phyloP scores from a whole-genome alignment of 208 protist species.

The Herpetomonas samuelpessoai region DNA sequence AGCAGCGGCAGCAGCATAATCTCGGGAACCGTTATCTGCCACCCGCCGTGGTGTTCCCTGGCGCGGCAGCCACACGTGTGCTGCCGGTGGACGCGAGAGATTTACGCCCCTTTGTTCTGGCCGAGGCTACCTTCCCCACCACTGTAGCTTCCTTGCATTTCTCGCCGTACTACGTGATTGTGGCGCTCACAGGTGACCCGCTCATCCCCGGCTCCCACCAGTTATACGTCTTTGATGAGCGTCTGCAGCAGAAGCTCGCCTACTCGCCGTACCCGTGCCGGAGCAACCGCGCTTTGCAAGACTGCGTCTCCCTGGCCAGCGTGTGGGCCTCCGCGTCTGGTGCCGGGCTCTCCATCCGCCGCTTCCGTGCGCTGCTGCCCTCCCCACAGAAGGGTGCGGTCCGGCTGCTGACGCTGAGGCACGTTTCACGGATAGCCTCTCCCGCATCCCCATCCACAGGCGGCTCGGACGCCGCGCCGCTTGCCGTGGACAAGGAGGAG shows the following conservation, averaged over 20 bases:
- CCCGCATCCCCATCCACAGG: neutral
- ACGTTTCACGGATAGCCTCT: neutral
- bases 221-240: conserved; percentile 31
- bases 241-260: conserved; percentile 16
- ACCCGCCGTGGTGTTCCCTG: neutral
- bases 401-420: conserved; percentile 36
- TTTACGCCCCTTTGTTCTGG: conserved; percentile 11
- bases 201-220: conserved; percentile 19
- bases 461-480: no score
- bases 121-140: conserved; percentile 17
- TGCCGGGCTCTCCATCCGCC: conserved; percentile 19
- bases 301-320: conserved; percentile 37
- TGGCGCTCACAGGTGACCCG: conserved; percentile 24
- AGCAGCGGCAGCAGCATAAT: no score
- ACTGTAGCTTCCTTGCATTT: conserved; percentile 23
- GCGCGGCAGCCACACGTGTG: conserved; percentile 8
- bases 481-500: no score
- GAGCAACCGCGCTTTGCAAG: conserved; percentile 26
- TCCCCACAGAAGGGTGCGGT: conserved; percentile 38
- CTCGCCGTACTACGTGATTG: conserved; percentile 25
- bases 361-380: conserved; percentile 42
- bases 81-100: conserved; percentile 8
- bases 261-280: conserved; percentile 22
- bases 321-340: conserved; percentile 20
- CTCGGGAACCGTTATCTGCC: no score